Base-by-base conservation (phyloP, 140 eudicot genomes). In the Flaveria floridana region DNA sequence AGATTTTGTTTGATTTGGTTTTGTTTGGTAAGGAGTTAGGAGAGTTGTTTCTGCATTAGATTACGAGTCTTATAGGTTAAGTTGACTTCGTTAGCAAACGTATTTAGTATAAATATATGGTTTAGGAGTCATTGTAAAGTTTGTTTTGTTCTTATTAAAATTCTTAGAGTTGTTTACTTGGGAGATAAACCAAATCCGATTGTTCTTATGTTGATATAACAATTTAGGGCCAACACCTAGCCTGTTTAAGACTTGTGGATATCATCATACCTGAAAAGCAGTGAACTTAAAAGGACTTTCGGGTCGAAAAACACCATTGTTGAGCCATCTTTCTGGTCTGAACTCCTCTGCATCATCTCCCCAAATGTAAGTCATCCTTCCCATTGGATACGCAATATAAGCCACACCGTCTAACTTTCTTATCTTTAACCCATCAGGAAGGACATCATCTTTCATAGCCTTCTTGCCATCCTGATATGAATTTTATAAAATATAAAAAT, bases 311-410 rank as follows among this genome's bases (percentile, higher is more conserved):
- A 71, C 52, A 1, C 95, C 91, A 79, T 80, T 52, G 16, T 82
- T 65, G 42, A 88, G 79, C 95, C 95, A 88, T 84, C 95, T 86
- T 71, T 88, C 91, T 0, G 95, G 95, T 59, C 78, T 72, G 48
- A 84, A 88, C 53, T 81, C 89, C 83, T 86, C 85, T 0, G 91
- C 90, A 56, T 88, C 95, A 2, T 86, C 83, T 58, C 95, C 95
- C 95, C 92, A 87, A 51, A 86, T 37, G 70, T 39, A 69, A 1
- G 62, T 28, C 86, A 84, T 79, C 74, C 88, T 64, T 34, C 91
- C 91, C 91, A 86, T 86, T 4, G 91, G 85, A 74, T 82, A 86
- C 12, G 87, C 52, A 3, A 80, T 64, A 70, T 82, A 86, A 34
- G 76, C 47, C 1, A 86, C 77, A 10, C 71, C 26, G 64, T 86